Evolutionary conservation across 306 rosid genomes (phyloP), one percentile per base, ranked within the genome.

Genomic region (Canavalia gladiata): DNA sequence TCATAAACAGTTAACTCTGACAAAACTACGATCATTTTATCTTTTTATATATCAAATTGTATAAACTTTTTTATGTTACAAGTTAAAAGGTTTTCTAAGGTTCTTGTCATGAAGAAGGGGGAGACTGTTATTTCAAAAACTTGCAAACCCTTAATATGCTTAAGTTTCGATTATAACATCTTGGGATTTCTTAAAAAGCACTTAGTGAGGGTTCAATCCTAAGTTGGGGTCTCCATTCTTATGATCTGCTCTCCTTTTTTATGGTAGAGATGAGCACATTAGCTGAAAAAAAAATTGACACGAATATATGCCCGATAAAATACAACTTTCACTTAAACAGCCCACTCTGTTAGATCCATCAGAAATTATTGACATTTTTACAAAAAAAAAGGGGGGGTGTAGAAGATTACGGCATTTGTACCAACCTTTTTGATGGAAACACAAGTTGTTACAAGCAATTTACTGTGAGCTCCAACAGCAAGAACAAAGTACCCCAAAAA

Each of bases 381-480:
- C 8, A 49, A 47, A 18, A 4, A 52, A 52, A 0, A 5, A 0
- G 25, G 25, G 25, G 25, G 25, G 25, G 25, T 18, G 25, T 18
- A 18, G 25, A 25, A 5, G 2, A 6, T 25, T 55, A 18, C 31
- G 33, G 31, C 1, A 58, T 58, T 62, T 76, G 18, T 13, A 57
- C 12, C 65, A 51, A 37, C 54, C 55, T 39, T 39, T 39, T 10
- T 11, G 7, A 64, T 10, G 39, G n/a, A 52, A 43, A 30, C 25
- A 67, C 33, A 69, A 45, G 10, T 46, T 58, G 35, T 2, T 69
- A 11, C 13, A 45, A 68, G 68, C 52, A 54, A 58, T 13, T 83
- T 60, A 60, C 68, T 10, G 37, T n/a, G 62, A 68, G 68, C 66
- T 57, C 76, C 55, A 67, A 31, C 49, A 9, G 60, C 72, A 8